phyloP scores from a whole-genome alignment of 1,284 basidiomycete species.

The Pseudozyma hubeiensis region DNA sequence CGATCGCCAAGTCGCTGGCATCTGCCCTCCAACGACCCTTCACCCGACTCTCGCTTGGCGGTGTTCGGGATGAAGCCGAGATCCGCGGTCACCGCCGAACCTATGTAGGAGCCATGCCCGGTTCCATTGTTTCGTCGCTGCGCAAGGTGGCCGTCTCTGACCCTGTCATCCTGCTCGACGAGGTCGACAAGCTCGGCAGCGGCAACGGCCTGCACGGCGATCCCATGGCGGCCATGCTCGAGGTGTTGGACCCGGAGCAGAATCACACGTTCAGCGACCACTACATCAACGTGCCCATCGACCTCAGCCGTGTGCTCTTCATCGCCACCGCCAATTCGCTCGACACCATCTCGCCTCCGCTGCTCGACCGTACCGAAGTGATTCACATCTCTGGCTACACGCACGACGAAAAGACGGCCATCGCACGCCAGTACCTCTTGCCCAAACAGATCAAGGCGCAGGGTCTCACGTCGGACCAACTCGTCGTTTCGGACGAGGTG shows the following conservation, averaged over 20 bases:
- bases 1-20: conserved; percentile 68
- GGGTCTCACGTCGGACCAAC: conserved; percentile 73
- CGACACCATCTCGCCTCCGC: conserved; percentile 70
- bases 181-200: conserved; percentile 70
- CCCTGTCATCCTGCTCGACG: conserved; percentile 70
- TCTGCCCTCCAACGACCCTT: conserved; percentile 81
- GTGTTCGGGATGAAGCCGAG: conserved; percentile 71
- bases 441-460: conserved; percentile 85
- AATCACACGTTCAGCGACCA: conserved; percentile 70
- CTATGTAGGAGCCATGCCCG: conserved; percentile 72
- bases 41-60: conserved; percentile 68
- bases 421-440: conserved; percentile 75
- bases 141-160: conserved; percentile 70
- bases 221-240: conserved; percentile 70
- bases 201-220: conserved; percentile 69
- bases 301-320: conserved; percentile 69
- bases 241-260: conserved; percentile 70
- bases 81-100: conserved; percentile 69
- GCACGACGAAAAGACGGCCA: conserved; percentile 70
- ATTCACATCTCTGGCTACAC: conserved; percentile 70
- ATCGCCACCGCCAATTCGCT: conserved; percentile 71
- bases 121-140: conserved; percentile 73
- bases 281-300: conserved; percentile 69
- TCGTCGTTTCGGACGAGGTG: conserved; percentile 77
- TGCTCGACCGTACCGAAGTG: conserved; percentile 70